Evolutionary conservation across 306 rosid species (phyloP).

Genomic region (Citrullus mucosospermus): DNA sequence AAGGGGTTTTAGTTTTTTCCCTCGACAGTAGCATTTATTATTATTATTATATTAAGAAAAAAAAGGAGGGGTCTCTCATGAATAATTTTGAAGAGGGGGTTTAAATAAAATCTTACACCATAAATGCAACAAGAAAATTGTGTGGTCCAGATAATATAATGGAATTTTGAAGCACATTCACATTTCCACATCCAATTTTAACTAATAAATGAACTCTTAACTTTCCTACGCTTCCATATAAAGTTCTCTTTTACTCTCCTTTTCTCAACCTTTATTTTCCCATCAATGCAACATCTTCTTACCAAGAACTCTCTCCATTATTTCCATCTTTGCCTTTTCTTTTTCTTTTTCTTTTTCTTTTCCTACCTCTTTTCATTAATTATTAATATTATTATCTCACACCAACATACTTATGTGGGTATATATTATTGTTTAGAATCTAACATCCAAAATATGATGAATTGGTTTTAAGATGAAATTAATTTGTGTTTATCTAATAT

Average conservation of each 20-base stretch:
- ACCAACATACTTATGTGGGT: no score
- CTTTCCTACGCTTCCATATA: not conserved
- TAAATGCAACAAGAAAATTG: constrained; percentile 1
- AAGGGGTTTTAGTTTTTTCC: no score
- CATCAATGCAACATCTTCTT: constrained; percentile 5
- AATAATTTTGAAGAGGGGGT: not conserved
- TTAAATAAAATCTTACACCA: not conserved
- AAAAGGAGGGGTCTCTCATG: not conserved
- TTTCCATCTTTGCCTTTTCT: not conserved
- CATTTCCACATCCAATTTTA: not conserved
- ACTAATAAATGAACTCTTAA: not conserved
- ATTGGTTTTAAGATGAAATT: no score
- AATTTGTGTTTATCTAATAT: no score
- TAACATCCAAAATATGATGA: no score
- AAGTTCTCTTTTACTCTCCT: not conserved
- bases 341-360: not conserved
- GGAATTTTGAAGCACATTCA: not conserved
- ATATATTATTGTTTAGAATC: no score
- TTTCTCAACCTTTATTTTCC: not conserved
- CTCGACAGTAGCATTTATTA: no score
- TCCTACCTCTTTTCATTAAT: not conserved
- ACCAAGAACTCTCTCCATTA: not conserved
- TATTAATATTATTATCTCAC: no score
- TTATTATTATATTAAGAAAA: no score
- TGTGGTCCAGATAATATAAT: not conserved